Evolutionary conservation across 495 filamentous ascomycete genomes (phyloP).

Genomic region (Achaetomiella virescens): DNA sequence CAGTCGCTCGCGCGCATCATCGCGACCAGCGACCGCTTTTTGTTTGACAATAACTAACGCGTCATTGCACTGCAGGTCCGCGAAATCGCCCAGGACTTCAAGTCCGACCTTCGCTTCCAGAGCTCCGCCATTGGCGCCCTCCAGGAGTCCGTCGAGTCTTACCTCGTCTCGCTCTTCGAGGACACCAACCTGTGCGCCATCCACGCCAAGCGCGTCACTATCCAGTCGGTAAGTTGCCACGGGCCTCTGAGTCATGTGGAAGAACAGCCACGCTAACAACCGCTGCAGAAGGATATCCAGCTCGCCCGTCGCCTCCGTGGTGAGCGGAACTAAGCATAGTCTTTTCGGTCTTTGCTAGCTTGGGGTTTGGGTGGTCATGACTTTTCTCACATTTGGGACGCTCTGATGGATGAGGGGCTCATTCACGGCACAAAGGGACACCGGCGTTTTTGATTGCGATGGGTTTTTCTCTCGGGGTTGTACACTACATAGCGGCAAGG

Average conservation of each 20-base stretch:
- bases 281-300: slow-evolving; percentile 81
- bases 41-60: slow-evolving; percentile 26
- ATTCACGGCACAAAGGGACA: slow-evolving; percentile 24
- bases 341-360: slow-evolving; percentile 12
- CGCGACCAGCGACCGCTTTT: slow-evolving; percentile 3
- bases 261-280: slow-evolving; percentile 32
- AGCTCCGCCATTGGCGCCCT: slow-evolving; percentile 99
- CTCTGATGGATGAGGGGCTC: slow-evolving; percentile 22
- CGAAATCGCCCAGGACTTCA: slow-evolving; percentile 99
- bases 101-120: slow-evolving; percentile 99
- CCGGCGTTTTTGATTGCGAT: slow-evolving; percentile 38
- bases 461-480: slow-evolving; percentile 27
- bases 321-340: slow-evolving; percentile 61
- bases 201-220: slow-evolving; percentile 99
- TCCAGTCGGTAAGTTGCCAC: slow-evolving; percentile 53
- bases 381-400: slow-evolving; percentile 26
- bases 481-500: slow-evolving; percentile 30
- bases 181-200: slow-evolving; percentile 99
- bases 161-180: slow-evolving; percentile 99
- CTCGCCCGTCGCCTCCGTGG: slow-evolving; percentile 94
- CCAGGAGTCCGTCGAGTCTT: slow-evolving; percentile 99
- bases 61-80: slow-evolving; percentile 50
- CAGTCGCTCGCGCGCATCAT: background rate
- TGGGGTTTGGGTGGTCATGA: slow-evolving; percentile 31
- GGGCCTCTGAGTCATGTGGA: background rate